These are phyloP conservation scores for Spergularia azorica DNA, from an alignment of 179 eudicot species.

Conservation along the genomic window DNA sequence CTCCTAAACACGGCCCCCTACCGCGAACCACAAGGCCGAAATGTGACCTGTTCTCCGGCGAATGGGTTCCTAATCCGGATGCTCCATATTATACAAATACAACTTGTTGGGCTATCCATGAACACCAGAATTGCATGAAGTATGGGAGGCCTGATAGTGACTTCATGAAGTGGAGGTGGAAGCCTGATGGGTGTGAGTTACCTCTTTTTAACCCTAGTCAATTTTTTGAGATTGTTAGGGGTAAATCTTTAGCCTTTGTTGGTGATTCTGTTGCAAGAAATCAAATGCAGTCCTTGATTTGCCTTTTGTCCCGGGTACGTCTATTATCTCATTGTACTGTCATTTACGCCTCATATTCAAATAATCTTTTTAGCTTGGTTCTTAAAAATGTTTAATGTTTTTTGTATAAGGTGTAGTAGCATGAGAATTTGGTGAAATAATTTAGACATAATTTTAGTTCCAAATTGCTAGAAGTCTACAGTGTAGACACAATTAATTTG, in stretches of 20 bases:
- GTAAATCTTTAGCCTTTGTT: conserved; percentile 6
- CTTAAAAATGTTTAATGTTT: too few relatives aligned
- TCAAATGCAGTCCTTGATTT: conserved; percentile 18
- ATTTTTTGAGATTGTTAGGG: conserved; percentile 5
- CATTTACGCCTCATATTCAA: too few relatives aligned
- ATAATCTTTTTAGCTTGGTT: too few relatives aligned
- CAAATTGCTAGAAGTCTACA: too few relatives aligned
- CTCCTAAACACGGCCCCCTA: neutral
- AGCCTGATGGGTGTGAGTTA: conserved; percentile 4
- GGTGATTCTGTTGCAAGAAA: conserved; percentile 16
- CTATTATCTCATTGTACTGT: too few relatives aligned
- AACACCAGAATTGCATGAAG: conserved; percentile 11
- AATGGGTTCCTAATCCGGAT: conserved; percentile 7
- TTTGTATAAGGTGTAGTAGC: too few relatives aligned
- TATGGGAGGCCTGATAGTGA: neutral
- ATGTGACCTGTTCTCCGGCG: conserved; percentile 9
- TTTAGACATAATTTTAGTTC: too few relatives aligned
- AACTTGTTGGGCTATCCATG: neutral
- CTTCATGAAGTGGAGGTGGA: conserved; percentile 6
- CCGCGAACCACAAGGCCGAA: neutral
- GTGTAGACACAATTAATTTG: too few relatives aligned
- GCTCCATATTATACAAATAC: conserved; percentile 8
- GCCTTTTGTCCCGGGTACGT: conserved; percentile 14
- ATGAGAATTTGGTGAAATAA: too few relatives aligned
- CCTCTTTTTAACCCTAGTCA: neutral